These are phyloP conservation scores for Penicillium sp. DNA, from an alignment of 2,329 filamentous ascomycete genomes.

Conservation along the genomic window DNA sequence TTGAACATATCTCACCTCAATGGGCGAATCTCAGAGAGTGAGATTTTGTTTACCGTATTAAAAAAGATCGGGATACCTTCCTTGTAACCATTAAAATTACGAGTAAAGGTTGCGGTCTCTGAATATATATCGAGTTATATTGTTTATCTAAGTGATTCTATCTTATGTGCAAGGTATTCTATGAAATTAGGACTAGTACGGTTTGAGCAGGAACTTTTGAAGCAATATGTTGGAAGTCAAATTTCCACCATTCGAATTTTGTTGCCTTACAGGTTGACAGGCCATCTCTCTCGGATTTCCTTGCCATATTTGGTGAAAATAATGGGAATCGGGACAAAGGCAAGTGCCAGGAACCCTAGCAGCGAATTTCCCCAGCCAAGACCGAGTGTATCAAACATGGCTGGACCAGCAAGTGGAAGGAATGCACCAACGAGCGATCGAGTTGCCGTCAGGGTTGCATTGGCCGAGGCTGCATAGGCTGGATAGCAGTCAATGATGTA, in stretches of 20 bases:
- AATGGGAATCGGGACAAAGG: conserved; percentile 20
- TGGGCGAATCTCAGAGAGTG: no score
- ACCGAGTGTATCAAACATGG: conserved; percentile 18
- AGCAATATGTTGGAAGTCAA: background rate
- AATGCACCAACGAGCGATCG: conserved; percentile 49
- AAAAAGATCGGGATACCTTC: no score
- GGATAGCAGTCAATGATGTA: conserved; percentile 64
- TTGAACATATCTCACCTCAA: no score
- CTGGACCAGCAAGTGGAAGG: conserved; percentile 23
- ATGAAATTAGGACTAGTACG: background rate
- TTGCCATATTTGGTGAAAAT: conserved; percentile 15
- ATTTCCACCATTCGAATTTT: background rate
- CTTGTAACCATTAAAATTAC: no score
- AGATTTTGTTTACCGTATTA: no score
- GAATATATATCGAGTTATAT: no score
- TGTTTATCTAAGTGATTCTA: no score
- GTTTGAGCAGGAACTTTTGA: background rate
- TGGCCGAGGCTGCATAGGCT: conserved; percentile 52
- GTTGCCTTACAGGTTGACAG: conserved; percentile 14
- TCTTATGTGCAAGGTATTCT: background rate
- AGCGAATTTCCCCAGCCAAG: conserved; percentile 27
- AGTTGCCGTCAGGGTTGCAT: conserved; percentile 59
- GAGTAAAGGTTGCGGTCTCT: no score
- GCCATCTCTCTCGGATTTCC: conserved; percentile 19
- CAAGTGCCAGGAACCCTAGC: conserved; percentile 24